phyloP scores from a whole-genome alignment of 495 filamentous ascomycete species.

The Cryomyces minteri region DNA sequence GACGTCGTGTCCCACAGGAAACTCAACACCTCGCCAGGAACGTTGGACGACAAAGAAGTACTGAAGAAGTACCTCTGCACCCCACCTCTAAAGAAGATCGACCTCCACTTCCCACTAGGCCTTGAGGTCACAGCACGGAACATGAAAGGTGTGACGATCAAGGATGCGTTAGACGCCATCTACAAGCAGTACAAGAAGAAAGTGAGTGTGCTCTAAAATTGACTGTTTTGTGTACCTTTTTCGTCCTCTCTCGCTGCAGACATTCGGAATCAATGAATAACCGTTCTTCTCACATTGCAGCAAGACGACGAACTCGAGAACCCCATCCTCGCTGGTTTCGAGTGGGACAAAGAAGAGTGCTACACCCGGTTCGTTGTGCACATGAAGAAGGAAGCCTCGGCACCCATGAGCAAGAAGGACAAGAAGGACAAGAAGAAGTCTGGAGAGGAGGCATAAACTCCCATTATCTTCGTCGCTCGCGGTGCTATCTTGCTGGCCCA shows the following conservation, averaged over 20 bases:
- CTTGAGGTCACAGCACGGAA: conserved; percentile 77
- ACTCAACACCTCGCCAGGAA: conserved; percentile 65
- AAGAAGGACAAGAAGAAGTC: conserved; percentile 50
- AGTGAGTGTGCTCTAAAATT: conserved; percentile 26
- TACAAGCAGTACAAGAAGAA: conserved; percentile 90
- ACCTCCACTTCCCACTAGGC: conserved; percentile 76
- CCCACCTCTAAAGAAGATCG: conserved; percentile 81
- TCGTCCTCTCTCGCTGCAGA: not conserved
- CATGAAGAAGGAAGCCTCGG: conserved; percentile 49
- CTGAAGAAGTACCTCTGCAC: conserved; percentile 63
- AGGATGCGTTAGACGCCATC: conserved; percentile 85
- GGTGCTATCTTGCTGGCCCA: not conserved
- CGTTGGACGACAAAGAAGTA: conserved; percentile 60
- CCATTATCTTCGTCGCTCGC: not conserved
- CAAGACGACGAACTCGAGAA: conserved; percentile 73
- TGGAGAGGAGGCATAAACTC: conserved; percentile 26
- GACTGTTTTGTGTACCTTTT: not conserved
- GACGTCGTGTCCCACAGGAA: conserved; percentile 36
- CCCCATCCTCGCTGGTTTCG: conserved; percentile 77
- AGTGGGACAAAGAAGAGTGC: conserved; percentile 83
- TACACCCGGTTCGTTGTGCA: conserved; percentile 60
- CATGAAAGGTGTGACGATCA: conserved; percentile 82
- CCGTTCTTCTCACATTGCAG: conserved; percentile 22
- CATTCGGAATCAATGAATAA: not conserved
- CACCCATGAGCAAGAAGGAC: conserved; percentile 29